phyloP scores from a whole-genome alignment of 2,329 filamentous ascomycete species.

The Trichoderma sp. region DNA sequence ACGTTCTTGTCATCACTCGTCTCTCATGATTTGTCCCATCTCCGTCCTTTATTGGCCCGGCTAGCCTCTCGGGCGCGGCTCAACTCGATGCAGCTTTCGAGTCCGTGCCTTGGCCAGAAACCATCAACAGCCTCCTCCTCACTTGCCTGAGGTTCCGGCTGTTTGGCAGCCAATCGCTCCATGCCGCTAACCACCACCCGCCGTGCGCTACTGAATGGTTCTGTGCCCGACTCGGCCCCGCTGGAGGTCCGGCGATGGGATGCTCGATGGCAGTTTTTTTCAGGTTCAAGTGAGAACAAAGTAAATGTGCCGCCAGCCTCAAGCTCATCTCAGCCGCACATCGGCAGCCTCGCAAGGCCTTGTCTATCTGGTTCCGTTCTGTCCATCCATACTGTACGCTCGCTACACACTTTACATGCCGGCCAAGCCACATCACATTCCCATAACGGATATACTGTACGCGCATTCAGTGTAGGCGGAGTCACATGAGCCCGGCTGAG shows the following conservation, averaged over 20 bases:
- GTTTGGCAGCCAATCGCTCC: constrained; percentile 7
- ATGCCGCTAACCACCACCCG: constrained; percentile 7
- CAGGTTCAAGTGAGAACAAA: not conserved
- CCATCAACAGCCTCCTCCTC: not conserved
- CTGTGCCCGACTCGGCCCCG: constrained; percentile 10
- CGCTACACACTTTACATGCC: not conserved
- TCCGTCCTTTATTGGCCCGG: not conserved
- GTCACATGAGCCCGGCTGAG: not conserved
- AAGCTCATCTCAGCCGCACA: not conserved
- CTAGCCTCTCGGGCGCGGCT: constrained; percentile 2
- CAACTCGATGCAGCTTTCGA: not conserved
- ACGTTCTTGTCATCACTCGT: not conserved
- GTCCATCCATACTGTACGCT: not conserved
- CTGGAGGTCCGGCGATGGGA: not conserved
- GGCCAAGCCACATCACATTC: not conserved
- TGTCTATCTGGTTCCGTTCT: not conserved
- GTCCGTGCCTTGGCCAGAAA: not conserved
- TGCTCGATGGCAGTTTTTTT: not conserved
- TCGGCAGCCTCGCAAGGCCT: not conserved
- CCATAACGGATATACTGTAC: not conserved
- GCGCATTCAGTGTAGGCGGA: not conserved
- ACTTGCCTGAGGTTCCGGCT: not conserved
- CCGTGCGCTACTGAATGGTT: not conserved
- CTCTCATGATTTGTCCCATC: not conserved
- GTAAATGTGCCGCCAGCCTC: not conserved